phyloP scores from a whole-genome alignment of 257 asterid species.

The Solanum verrucosum region DNA sequence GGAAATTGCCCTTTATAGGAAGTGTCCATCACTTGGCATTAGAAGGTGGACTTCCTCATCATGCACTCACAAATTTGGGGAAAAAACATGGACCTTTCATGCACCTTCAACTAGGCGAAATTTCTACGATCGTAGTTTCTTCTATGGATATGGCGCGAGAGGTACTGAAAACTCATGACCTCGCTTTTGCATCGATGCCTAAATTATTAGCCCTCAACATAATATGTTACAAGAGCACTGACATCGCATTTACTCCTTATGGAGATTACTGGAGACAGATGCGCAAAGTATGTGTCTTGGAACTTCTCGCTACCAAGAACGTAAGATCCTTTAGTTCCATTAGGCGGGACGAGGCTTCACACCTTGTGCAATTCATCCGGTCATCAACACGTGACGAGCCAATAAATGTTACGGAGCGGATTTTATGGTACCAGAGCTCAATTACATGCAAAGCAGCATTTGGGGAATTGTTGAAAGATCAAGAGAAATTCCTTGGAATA shows the following conservation, averaged over 20 bases:
- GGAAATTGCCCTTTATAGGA: slow-evolving; percentile 14
- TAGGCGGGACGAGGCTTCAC: slow-evolving; percentile 6
- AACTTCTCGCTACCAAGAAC: slow-evolving; percentile 19
- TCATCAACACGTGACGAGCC: background rate
- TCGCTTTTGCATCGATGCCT: slow-evolving; percentile 22
- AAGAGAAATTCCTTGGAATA: background rate
- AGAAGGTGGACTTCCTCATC: slow-evolving; percentile 16
- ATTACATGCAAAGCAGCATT: background rate
- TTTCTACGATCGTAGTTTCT: slow-evolving; percentile 18
- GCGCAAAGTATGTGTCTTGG: slow-evolving; percentile 27
- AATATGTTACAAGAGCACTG: slow-evolving; percentile 14
- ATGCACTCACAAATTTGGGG: background rate
- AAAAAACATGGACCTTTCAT: slow-evolving; percentile 24
- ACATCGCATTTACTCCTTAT: slow-evolving; percentile 21
- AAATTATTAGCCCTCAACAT: slow-evolving; percentile 8
- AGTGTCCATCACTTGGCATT: slow-evolving; percentile 13
- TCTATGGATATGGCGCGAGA: slow-evolving; percentile 8
- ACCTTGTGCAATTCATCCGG: background rate
- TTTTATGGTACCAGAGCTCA: background rate
- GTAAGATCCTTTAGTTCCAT: slow-evolving; percentile 15
- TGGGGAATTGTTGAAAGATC: background rate
- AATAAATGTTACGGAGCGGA: background rate
- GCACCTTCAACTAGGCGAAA: slow-evolving; percentile 26
- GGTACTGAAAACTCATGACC: background rate
- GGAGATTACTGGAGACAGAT: slow-evolving; percentile 34